Conservation (phyloP, 306 rosid genomes). For the Ceratonia siliqua region DNA sequence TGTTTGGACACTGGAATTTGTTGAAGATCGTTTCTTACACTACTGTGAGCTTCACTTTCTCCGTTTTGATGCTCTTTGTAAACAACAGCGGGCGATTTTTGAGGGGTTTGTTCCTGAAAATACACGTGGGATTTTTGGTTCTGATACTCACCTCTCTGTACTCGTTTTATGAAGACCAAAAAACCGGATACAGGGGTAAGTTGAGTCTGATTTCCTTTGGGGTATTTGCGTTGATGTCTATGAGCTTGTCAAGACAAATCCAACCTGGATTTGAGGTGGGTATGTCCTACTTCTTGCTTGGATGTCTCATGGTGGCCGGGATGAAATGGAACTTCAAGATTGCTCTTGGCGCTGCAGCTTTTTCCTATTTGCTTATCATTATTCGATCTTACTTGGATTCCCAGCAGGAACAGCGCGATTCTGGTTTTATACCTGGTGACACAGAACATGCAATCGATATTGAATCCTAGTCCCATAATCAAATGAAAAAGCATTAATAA, state of each 20-base stretch:
- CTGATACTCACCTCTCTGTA: neutral
- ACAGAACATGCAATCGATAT: too few species aligned
- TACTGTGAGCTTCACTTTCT: neutral
- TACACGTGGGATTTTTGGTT: neutral
- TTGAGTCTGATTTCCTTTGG: neutral
- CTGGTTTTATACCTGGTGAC: too few species aligned
- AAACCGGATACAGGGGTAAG: neutral
- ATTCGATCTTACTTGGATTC: too few species aligned
- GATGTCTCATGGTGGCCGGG: neutral
- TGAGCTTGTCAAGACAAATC: constrained; percentile 19
- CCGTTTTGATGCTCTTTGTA: neutral
- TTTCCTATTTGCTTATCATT: too few species aligned
- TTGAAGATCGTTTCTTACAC: constrained; percentile 2
- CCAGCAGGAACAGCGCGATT: too few species aligned
- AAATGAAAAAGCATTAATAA: too few species aligned
- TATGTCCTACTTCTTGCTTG: constrained; percentile 1
- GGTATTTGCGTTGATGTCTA: constrained; percentile 20
- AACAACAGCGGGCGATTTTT: neutral
- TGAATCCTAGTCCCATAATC: too few species aligned
- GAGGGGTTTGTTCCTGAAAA: constrained; percentile 7
- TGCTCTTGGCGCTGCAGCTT: neutral
- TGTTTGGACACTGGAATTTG: neutral
- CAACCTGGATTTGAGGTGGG: constrained; percentile 16
- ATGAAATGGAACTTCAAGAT: constrained; percentile 16
- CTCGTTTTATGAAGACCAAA: constrained; percentile 1